Evolutionary conservation across 1,284 basidiomycete species (phyloP), one percentile per base, ranked within the genome.

Genomic region (Meira nashicola): DNA sequence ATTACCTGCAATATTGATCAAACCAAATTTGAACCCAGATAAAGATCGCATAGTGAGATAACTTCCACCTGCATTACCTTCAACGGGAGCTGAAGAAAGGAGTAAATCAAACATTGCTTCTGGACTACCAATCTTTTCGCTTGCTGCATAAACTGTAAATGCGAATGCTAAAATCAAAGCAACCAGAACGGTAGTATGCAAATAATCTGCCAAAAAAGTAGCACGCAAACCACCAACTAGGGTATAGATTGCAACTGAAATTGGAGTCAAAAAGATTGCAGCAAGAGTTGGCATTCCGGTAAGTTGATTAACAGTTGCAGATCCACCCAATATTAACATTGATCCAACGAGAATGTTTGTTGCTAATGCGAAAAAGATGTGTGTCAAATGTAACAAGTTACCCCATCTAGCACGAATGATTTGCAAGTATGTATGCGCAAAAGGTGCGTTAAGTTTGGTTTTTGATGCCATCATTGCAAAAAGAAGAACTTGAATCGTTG

Each of bases 11-110:
- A 83, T 85, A 78, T 92, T 92, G 79, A 93, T 88, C 10, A 92
- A 85, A 23, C 90, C 90, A 67, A 95, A 95, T 60, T 92, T 87
- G 25, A 95, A 80, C 0, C 90, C 92, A 57, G 86, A 84, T 77
- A 85, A 85, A 5, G 86, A 89, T 33, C 89, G 84, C 82, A 95
- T 88, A 3, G 92, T 88, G 21, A 87, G 79, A 76, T 87, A 87
- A 3, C 82, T 84, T 1, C 86, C 86, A 14, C 81, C 79, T 0
- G 84, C 84, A 74, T 87, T 87, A 39, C 84, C 85, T 0, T 79
- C 54, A 37, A 87, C 83, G 0, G 73, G 67, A 2, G 68, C 69
- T 0, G 83, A 70, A 0, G 82, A 84, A 4, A 81, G 77, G 9
- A 89, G 82, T 8, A 89, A 82, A 2, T 83, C 57, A 33, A 60